Base-by-base conservation (phyloP, 441 rosid species). In the Manihot esculenta region DNA sequence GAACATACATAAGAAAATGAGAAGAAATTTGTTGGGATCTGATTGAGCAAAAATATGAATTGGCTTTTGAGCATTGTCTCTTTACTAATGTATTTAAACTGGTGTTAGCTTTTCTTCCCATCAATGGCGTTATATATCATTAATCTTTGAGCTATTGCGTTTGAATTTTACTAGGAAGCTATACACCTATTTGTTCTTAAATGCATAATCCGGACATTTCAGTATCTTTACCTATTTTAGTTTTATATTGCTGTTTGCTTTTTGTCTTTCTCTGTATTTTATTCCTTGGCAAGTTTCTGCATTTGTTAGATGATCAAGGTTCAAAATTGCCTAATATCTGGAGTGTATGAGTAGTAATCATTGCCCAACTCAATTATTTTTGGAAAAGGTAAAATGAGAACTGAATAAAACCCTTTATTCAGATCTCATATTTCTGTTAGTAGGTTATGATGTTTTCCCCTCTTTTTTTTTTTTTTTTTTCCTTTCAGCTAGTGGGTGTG, bases 401-500 rank as follows among this genome's bases (percentile, higher is more conserved):
- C 14, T 11, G 38, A 48, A 33, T 18, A 15, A 8, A 27, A 27
- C 14, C n/a, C 49, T 20, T 42, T 20, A 58, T 4, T 72, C 50
- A 44, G 69, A 73, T 78, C 71, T 69, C 50, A 56, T 61, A 35
- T 10, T 76, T 68, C 27, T 24, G 24, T 44, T 66, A 56, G 70
- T 67, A n/a, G 27, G 53, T 74, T 72, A 57, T 20, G 20, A 66
- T 9, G 63, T 27, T 62, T 7, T 69, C 24, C 56, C 35, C 27
- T n/a, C n/a, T 33, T 33, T 33, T 33, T 33, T 3, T 14, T 0
- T 57, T 27, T 30, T 9, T 13, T 77, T 69, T 75, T 76, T 60
- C 23, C 13, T 80, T 85, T 77, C 86, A 93, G 98, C 65, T 89
- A 62, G 80, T 84, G 88, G 81, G 84, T 84, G 93, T 85, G 79